Percentiles rank a stretch among this genome's conserved stretches.
Conservation (phyloP, 495 filamentous ascomycete genomes). For the Penicillium coffeae region DNA sequence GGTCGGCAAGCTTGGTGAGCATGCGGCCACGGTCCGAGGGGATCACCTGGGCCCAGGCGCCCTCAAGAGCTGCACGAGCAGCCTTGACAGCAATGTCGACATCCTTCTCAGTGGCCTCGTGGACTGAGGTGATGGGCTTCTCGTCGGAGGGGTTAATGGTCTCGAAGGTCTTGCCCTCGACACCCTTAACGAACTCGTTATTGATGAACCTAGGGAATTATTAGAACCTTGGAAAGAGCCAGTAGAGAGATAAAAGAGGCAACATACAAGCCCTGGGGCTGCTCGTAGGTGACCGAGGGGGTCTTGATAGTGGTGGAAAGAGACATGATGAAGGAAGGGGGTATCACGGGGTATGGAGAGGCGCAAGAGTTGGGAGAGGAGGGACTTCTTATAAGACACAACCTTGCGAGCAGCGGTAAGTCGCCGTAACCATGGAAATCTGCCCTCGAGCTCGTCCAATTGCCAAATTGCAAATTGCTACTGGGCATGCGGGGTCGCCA, state of each 20-base stretch:
- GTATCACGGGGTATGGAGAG: constrained; percentile 15
- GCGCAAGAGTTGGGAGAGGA: neutral
- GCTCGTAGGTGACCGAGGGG: constrained; percentile 60
- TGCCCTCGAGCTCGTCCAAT: too few relatives aligned
- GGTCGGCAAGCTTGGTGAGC: constrained; percentile 78
- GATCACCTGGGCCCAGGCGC: constrained; percentile 66
- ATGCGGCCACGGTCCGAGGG: constrained; percentile 72
- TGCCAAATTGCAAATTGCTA: neutral
- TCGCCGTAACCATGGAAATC: too few relatives aligned
- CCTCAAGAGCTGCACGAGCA: constrained; percentile 86
- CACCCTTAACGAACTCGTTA: constrained; percentile 87
- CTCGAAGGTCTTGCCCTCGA: constrained; percentile 79
- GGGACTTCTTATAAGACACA: constrained; percentile 1
- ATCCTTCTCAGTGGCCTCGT: constrained; percentile 90
- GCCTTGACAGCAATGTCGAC: constrained; percentile 80
- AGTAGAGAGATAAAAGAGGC: neutral
- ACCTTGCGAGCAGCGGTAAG: too few relatives aligned
- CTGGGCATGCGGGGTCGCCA: neutral
- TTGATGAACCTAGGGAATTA: constrained; percentile 80
- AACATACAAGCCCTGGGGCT: constrained; percentile 86
- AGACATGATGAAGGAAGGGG: constrained; percentile 29
- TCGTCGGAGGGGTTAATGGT: constrained; percentile 67
- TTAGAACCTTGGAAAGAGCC: neutral
- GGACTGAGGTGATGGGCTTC: constrained; percentile 68
- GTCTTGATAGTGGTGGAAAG: constrained; percentile 40